These are phyloP conservation scores for Lolium rigidum DNA, from an alignment of 176 grass and related monocot genomes.

Conservation along the genomic window DNA sequence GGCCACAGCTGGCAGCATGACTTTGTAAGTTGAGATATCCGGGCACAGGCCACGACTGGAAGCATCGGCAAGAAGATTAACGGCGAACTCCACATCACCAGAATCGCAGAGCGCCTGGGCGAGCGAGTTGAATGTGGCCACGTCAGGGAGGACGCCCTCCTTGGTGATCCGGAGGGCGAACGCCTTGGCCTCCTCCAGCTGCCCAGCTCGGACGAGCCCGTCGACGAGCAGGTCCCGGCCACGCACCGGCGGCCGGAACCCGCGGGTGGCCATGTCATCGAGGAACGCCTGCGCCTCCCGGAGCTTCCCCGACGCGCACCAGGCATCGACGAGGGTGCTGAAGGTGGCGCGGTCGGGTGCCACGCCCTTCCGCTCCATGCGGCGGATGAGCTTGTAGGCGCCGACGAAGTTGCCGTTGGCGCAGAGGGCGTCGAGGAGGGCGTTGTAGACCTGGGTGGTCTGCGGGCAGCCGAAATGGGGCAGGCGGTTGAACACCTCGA, in stretches of 20 bases:
- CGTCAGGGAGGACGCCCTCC: slow-evolving; percentile 89
- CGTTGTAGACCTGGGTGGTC: slow-evolving; percentile 81
- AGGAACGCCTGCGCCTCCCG: slow-evolving; percentile 89
- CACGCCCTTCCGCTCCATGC: slow-evolving; percentile 80
- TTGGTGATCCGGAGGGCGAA: slow-evolving; percentile 94
- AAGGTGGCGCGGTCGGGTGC: slow-evolving; percentile 80
- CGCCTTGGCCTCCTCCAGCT: slow-evolving; percentile 80
- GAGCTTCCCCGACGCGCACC: slow-evolving; percentile 91
- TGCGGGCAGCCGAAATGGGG: slow-evolving; percentile 85
- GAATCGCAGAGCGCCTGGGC: slow-evolving; percentile 76
- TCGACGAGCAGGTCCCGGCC: slow-evolving; percentile 84
- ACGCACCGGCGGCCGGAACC: slow-evolving; percentile 80
- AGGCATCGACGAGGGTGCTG: slow-evolving; percentile 86
- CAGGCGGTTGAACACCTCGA: slow-evolving; percentile 93
- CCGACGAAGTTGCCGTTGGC: slow-evolving; percentile 70
- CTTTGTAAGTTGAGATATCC: slow-evolving; percentile 96
- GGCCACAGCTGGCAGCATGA: slow-evolving; percentile 80
- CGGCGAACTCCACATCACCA: slow-evolving; percentile 65
- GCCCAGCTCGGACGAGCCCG: slow-evolving; percentile 82
- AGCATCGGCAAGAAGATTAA: slow-evolving; percentile 69
- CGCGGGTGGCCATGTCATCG: slow-evolving; percentile 82
- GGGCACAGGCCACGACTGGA: slow-evolving; percentile 75
- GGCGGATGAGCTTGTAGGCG: slow-evolving; percentile 87
- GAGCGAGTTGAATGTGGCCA: slow-evolving; percentile 88
- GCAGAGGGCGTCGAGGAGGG: slow-evolving; percentile 91